Conservation (phyloP, 768 basidiomycete species). For the Piloderma croceum region DNA sequence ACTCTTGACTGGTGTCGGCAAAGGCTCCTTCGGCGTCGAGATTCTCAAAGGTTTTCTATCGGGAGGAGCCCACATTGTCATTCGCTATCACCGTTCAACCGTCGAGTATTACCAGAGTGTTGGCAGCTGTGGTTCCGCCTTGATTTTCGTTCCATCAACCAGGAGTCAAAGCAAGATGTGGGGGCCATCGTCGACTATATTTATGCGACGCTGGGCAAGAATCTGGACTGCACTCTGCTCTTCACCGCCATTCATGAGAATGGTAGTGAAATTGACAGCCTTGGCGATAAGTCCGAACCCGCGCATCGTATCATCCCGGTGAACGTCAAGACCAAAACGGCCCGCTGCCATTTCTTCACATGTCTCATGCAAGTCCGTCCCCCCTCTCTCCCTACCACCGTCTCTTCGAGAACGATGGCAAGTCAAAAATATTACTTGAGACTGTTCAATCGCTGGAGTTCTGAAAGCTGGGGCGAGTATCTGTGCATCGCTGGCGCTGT, state of each 20-base stretch:
- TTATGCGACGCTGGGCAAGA: conserved; percentile 90
- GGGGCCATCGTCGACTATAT: conserved; percentile 98
- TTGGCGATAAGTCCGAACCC: conserved; percentile 96
- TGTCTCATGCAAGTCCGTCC: conserved; percentile 96
- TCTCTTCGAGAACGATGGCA: conserved; percentile 95
- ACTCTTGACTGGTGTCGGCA: conserved; percentile 94
- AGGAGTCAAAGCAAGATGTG: conserved; percentile 97
- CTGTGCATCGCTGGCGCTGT: conserved; percentile 97
- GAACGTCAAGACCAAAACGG: conserved; percentile 98
- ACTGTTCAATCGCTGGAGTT: conserved; percentile 99
- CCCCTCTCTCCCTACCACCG: conserved; percentile 98
- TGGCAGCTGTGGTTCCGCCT: conserved; percentile 91
- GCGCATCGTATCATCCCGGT: conserved; percentile 99
- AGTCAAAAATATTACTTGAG: conserved; percentile 97
- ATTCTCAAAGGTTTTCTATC: conserved; percentile 94
- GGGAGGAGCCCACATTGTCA: conserved; percentile 93
- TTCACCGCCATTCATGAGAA: conserved; percentile 99
- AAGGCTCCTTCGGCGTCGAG: conserved; percentile 96
- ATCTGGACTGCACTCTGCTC: conserved; percentile 96
- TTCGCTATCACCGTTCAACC: conserved; percentile 90
- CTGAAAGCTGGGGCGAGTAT: conserved; percentile 99
- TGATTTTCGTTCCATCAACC: conserved; percentile 98
- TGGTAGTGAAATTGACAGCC: conserved; percentile 93
- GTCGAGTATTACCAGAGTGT: conserved; percentile 98
- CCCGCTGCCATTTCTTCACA: conserved; percentile 92